phyloP scores from a whole-genome alignment of 495 filamentous ascomycete genomes.

The Aspergillus mulundensis region DNA sequence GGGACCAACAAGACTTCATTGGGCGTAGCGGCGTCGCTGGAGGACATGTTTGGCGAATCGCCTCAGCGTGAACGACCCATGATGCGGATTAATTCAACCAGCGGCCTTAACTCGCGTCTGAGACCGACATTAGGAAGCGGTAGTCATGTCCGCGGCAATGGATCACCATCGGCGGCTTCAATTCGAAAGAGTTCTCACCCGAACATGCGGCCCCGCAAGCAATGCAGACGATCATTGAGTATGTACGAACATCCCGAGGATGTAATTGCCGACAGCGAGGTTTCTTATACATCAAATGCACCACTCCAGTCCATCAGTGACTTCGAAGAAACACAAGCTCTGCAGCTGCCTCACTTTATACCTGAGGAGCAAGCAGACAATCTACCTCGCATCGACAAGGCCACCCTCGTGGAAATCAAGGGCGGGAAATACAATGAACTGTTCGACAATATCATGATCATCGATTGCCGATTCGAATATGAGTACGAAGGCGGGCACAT shows the following conservation, averaged over 20 bases:
- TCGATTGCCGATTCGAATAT: constrained; percentile 98
- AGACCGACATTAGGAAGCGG: constrained; percentile 54
- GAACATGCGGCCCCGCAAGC: constrained; percentile 74
- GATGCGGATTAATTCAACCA: constrained; percentile 30
- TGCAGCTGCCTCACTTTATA: constrained; percentile 78
- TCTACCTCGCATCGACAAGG: constrained; percentile 79
- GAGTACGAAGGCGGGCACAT: constrained; percentile 98
- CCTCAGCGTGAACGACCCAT: constrained; percentile 61
- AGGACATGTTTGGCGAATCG: constrained; percentile 76
- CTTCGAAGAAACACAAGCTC: constrained; percentile 63
- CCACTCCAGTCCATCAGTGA: constrained; percentile 72
- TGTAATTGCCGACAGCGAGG: constrained; percentile 68
- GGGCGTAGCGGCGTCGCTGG: constrained; percentile 60
- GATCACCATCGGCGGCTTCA: constrained; percentile 67
- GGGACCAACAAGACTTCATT: constrained; percentile 43
- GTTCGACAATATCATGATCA: constrained; percentile 74
- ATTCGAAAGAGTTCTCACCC: constrained; percentile 68
- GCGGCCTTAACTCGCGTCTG: constrained; percentile 46
- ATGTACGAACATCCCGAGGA: constrained; percentile 95
- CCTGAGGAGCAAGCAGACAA: constrained; percentile 75
- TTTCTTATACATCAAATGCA: constrained; percentile 47
- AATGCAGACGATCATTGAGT: constrained; percentile 85
- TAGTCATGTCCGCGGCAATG: constrained; percentile 54
- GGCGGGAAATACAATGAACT: constrained; percentile 73
- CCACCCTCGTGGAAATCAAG: constrained; percentile 77